Percentiles rank a stretch among this genome's conserved stretches.
Conservation (phyloP, 768 basidiomycete genomes). For the Pleurotus platypus region DNA sequence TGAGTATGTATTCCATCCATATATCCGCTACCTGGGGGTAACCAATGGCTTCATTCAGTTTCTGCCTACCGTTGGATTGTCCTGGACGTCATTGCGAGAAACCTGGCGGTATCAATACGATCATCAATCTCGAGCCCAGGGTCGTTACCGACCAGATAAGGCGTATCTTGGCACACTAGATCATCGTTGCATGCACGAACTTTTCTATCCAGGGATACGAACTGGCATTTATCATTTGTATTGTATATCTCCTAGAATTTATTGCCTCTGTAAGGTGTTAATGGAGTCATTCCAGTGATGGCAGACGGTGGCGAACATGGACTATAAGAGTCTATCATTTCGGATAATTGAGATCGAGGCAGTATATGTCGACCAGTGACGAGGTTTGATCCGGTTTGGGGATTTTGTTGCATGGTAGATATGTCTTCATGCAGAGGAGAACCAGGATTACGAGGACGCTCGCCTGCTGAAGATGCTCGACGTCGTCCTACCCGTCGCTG, state of each 20-base stretch:
- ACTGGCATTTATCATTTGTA: no score
- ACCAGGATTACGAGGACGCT: constrained; percentile 14
- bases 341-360: constrained; percentile 4
- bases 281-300: neutral
- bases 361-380: constrained; percentile 5
- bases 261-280: neutral
- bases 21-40: neutral
- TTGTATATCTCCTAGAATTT: no score
- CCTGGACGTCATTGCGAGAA: neutral
- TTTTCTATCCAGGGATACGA: no score
- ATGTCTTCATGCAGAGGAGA: no score
- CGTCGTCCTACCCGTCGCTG: constrained; percentile 26
- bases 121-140: neutral
- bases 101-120: neutral
- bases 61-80: constrained; percentile 2
- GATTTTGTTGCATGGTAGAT: neutral
- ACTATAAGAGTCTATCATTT: constrained; percentile 1
- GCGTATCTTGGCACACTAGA: neutral
- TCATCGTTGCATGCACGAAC: no score
- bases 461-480: constrained; percentile 46
- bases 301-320: no score
- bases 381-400: neutral
- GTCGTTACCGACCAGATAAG: constrained; percentile 1
- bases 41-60: neutral
- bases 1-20: neutral